phyloP scores from a whole-genome alignment of 2,329 filamentous ascomycete species.

The Neurospora sp. region DNA sequence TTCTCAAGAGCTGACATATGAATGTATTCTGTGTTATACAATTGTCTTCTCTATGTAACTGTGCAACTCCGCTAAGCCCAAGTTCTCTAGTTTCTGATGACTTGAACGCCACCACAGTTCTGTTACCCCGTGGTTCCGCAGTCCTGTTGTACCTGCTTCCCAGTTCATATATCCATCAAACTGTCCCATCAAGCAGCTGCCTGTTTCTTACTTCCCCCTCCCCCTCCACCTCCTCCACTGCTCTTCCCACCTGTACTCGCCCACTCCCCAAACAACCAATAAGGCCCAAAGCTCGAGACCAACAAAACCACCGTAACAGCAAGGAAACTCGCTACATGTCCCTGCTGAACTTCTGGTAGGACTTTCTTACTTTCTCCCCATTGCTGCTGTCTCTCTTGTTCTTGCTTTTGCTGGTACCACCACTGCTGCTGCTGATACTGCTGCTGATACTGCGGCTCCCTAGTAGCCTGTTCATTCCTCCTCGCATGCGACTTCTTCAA shows the following conservation, averaged over 20 bases:
- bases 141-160: neutral
- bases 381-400: conserved; percentile 20
- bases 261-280: conserved; percentile 29
- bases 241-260: conserved; percentile 13
- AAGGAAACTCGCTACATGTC: conserved; percentile 36
- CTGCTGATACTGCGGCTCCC: neutral
- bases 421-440: conserved; percentile 1
- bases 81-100: no score
- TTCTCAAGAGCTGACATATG: neutral
- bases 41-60: no score
- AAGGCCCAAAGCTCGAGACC: conserved; percentile 36
- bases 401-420: conserved; percentile 32
- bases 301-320: conserved; percentile 38
- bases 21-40: neutral
- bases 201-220: neutral
- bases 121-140: neutral
- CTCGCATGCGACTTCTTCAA: conserved; percentile 37
- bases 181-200: neutral
- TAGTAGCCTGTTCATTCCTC: conserved; percentile 17
- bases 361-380: conserved; percentile 15
- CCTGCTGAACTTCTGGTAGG: conserved; percentile 31
- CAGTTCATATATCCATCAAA: neutral
- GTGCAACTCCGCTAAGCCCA: no score
- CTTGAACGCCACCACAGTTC: neutral
- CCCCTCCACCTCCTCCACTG: neutral